Evolutionary conservation across 176 grass and related monocot species (phyloP).

Genomic region (Oryza punctata): DNA sequence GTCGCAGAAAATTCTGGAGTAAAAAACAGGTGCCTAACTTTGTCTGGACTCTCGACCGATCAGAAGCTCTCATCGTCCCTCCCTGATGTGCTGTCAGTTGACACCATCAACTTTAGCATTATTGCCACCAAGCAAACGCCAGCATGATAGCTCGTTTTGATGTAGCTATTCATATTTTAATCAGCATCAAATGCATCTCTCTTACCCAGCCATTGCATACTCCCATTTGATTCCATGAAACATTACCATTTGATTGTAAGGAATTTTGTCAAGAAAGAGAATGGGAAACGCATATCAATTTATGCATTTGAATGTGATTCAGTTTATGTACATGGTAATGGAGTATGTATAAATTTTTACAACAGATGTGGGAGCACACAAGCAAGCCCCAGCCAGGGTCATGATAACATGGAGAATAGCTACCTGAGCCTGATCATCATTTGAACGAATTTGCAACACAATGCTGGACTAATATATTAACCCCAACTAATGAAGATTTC

Average conservation of each 20-base stretch:
- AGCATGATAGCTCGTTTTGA: not conserved
- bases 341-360: constrained; percentile 32
- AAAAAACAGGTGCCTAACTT: not conserved
- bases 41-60: not conserved
- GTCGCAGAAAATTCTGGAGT: not conserved
- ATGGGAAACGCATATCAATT: not conserved
- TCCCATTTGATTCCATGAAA: not conserved
- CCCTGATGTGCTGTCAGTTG: not conserved
- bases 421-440: not conserved
- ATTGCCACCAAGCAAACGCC: not conserved
- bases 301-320: constrained; percentile 24
- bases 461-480: not conserved
- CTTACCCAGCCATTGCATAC: not conserved
- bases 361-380: constrained; percentile 25
- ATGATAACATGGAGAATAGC: not conserved
- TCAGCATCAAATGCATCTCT: not conserved
- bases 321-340: constrained; percentile 45
- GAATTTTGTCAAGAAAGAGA: not conserved
- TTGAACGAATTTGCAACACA: not conserved
- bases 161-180: not conserved
- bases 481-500: constrained; percentile 32
- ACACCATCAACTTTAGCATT: not conserved
- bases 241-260: not conserved
- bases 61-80: not conserved
- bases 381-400: not conserved